Conservation (phyloP, 2,329 filamentous ascomycete species). For the Alternaria novae-zelandiae region DNA sequence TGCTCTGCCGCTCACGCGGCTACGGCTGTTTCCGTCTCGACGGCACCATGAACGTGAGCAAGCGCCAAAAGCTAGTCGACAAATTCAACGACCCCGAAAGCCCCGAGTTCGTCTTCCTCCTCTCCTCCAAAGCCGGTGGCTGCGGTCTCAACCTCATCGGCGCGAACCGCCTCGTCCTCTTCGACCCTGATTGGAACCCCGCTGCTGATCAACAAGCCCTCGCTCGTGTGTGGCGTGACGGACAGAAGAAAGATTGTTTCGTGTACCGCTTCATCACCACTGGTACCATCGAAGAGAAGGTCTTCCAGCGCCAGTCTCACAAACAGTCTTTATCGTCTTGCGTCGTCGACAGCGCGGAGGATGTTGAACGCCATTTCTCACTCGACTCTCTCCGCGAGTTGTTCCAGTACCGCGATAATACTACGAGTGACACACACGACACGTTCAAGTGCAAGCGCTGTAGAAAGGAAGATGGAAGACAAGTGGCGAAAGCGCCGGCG, state of each 20-base stretch:
- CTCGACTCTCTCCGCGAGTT: slow-evolving; percentile 88
- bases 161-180: slow-evolving; percentile 91
- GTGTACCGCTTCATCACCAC: slow-evolving; percentile 99
- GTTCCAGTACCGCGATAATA: slow-evolving; percentile 88
- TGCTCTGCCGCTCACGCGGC: slow-evolving; percentile 79
- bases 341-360: slow-evolving; percentile 94
- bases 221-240: slow-evolving; percentile 97
- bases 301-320: slow-evolving; percentile 97
- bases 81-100: slow-evolving; percentile 95
- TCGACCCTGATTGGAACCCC: slow-evolving; percentile 95
- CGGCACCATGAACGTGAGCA: slow-evolving; percentile 97
- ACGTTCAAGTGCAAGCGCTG: slow-evolving; percentile 99
- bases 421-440: slow-evolving; percentile 92
- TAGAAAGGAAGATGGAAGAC: slow-evolving; percentile 78
- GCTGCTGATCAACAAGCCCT: slow-evolving; percentile 97
- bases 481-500: slow-evolving; percentile 87
- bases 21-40: slow-evolving; percentile 92
- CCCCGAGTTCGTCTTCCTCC: slow-evolving; percentile 89
- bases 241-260: slow-evolving; percentile 99
- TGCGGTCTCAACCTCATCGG: slow-evolving; percentile 96
- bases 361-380: slow-evolving; percentile 96
- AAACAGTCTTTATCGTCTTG: slow-evolving; percentile 96
- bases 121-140: slow-evolving; percentile 94
- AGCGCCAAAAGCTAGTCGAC: slow-evolving; percentile 95
- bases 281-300: slow-evolving; percentile 98